These are phyloP conservation scores for Sporormia fimetaria DNA, from an alignment of 495 filamentous ascomycete genomes.

Conservation along the genomic window DNA sequence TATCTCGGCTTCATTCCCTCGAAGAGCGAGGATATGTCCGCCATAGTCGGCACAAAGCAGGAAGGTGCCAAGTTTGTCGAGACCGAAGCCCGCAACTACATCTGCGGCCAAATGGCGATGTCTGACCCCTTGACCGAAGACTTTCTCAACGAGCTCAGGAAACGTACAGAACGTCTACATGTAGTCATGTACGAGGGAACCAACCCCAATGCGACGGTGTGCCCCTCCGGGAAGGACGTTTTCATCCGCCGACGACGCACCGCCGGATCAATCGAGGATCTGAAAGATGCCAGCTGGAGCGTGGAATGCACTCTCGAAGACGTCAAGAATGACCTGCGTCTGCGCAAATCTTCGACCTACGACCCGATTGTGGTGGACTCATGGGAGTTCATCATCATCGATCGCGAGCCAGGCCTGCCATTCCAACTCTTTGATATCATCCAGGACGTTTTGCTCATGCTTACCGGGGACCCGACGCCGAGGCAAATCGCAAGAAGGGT, in stretches of 20 bases:
- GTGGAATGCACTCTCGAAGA: conserved; percentile 9
- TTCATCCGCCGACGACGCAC: conserved; percentile 11
- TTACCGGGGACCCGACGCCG: conserved; percentile 6
- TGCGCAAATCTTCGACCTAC: conserved; percentile 10
- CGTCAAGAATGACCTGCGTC: conserved; percentile 10
- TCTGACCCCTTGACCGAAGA: conserved; percentile 3
- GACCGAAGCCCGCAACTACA: conserved; percentile 8
- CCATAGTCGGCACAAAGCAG: neutral
- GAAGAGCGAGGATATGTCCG: neutral
- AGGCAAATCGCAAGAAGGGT: conserved; percentile 8
- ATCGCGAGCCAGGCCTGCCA: conserved; percentile 3
- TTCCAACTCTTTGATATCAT: conserved; percentile 14
- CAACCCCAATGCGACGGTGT: conserved; percentile 8
- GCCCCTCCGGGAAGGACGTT: conserved; percentile 5
- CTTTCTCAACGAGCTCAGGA: conserved; percentile 7
- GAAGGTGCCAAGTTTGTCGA: neutral
- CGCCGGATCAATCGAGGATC: conserved; percentile 1
- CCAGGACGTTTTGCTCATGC: conserved; percentile 9
- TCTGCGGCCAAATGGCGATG: conserved; percentile 13
- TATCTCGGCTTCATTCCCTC: conserved; percentile 17
- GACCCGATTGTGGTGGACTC: conserved; percentile 12
- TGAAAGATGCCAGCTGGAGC: conserved; percentile 7
- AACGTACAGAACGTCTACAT: conserved; percentile 6
- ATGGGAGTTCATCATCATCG: conserved; percentile 16
- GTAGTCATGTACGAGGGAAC: conserved; percentile 16